Conservation (phyloP, 495 filamentous ascomycete genomes). For the Hypoxylon perforatum region DNA sequence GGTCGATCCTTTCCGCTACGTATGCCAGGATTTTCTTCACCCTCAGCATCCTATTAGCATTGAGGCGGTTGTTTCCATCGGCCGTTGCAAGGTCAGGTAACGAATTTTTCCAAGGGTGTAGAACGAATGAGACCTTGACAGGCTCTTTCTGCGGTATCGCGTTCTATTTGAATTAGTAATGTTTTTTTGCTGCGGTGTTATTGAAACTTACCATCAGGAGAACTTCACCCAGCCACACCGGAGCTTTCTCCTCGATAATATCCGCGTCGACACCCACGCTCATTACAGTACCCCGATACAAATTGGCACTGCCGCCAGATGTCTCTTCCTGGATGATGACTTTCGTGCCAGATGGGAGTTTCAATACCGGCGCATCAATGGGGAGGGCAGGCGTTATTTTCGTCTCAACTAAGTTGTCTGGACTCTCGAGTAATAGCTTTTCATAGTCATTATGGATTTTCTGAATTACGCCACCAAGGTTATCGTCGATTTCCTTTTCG, state of each 20-base stretch:
- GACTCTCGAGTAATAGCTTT: slow-evolving; percentile 69
- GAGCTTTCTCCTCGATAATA: slow-evolving; percentile 82
- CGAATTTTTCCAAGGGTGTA: slow-evolving; percentile 83
- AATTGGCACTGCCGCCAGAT: slow-evolving; percentile 88
- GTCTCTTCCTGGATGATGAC: slow-evolving; percentile 97
- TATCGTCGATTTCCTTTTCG: slow-evolving; percentile 85
- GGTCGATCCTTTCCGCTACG: slow-evolving; percentile 89
- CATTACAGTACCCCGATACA: slow-evolving; percentile 88
- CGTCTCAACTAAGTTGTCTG: slow-evolving; percentile 66
- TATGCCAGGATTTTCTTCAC: slow-evolving; percentile 96
- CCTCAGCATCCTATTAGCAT: slow-evolving; percentile 95
- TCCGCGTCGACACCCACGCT: slow-evolving; percentile 81
- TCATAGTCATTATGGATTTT: slow-evolving; percentile 80
- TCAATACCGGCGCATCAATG: slow-evolving; percentile 85
- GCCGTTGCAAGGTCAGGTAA: slow-evolving; percentile 75
- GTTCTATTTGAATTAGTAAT: slow-evolving; percentile 66
- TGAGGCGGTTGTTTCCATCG: slow-evolving; percentile 85
- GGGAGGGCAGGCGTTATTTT: slow-evolving; percentile 80
- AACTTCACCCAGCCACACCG: slow-evolving; percentile 93
- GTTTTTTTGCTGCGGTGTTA: background rate
- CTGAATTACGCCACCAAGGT: slow-evolving; percentile 82
- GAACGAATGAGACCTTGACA: slow-evolving; percentile 89
- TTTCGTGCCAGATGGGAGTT: slow-evolving; percentile 79
- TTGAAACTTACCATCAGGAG: slow-evolving; percentile 70
- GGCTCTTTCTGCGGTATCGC: slow-evolving; percentile 88